Evolutionary conservation across 2,329 filamentous ascomycete genomes (phyloP).

Genomic region (Pochonia chlamydosporia): DNA sequence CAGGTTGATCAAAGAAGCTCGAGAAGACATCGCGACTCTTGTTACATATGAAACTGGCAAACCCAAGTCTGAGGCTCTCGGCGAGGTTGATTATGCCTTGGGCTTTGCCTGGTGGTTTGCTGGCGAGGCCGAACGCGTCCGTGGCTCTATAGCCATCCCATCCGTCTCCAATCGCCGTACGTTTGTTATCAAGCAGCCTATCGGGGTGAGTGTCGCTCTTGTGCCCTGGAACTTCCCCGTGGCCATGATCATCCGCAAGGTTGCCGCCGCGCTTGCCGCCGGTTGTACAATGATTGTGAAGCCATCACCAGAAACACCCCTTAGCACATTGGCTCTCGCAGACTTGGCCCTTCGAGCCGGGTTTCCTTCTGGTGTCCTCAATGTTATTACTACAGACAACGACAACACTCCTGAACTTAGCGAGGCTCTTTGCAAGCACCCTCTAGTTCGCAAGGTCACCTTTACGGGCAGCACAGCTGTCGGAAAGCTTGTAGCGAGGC

Average conservation of each 20-base stretch:
- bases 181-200: conserved; percentile 58
- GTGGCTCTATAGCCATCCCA: conserved; percentile 53
- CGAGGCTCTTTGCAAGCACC: conserved; percentile 40
- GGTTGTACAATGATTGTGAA: conserved; percentile 75
- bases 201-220: conserved; percentile 26
- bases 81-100: conserved; percentile 49
- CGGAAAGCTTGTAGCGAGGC: conserved; percentile 57
- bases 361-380: conserved; percentile 67
- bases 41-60: conserved; percentile 49
- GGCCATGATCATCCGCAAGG: conserved; percentile 42
- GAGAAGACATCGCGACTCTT: conserved; percentile 32
- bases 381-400: conserved; percentile 38
- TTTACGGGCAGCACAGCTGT: conserved; percentile 73
- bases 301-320: conserved; percentile 67
- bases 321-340: conserved; percentile 64
- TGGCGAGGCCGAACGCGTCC: conserved; percentile 42
- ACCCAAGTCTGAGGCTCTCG: conserved; percentile 45
- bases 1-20: conserved; percentile 24
- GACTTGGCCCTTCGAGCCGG: conserved; percentile 65
- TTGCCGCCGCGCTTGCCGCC: conserved; percentile 55
- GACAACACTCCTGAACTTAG: conserved; percentile 37
- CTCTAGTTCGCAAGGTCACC: conserved; percentile 55
- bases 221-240: conserved; percentile 54
- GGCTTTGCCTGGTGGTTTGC: conserved; percentile 53
- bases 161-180: conserved; percentile 57